phyloP scores from a whole-genome alignment of 108 stramenopile genomes.

The Fistulifera pelliculosa region DNA sequence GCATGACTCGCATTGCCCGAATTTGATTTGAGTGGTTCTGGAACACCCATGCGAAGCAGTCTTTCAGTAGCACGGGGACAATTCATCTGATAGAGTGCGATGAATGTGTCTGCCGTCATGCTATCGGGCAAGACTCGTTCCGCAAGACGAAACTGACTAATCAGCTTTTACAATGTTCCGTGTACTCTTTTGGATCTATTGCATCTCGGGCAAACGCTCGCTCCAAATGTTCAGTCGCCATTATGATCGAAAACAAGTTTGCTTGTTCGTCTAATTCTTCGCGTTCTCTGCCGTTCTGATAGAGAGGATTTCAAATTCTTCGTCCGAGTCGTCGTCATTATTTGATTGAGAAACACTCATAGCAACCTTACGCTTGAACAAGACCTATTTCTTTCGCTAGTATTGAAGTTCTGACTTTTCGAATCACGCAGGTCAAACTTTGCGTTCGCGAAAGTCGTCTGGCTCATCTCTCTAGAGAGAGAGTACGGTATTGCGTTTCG shows the following conservation, averaged over 20 bases:
- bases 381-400: no score
- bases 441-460: no score
- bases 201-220: conserved; percentile 92
- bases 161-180: conserved; percentile 85
- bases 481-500: no score
- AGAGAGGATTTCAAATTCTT: conserved; percentile 39
- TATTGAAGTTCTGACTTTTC: no score
- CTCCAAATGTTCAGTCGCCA: conserved; percentile 94
- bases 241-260: conserved; percentile 92
- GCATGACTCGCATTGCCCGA: conserved; percentile 45
- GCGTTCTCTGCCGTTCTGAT: conserved; percentile 55
- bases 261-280: conserved; percentile 78
- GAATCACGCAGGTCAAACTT: no score
- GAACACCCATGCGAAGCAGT: conserved; percentile 83
- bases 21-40: conserved; percentile 73
- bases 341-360: no score
- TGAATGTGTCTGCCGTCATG: conserved; percentile 64
- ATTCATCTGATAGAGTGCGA: conserved; percentile 90
- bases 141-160: conserved; percentile 92
- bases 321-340: not conserved
- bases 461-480: no score
- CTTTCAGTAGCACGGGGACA: conserved; percentile 91
- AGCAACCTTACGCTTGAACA: no score
- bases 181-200: conserved; percentile 76
- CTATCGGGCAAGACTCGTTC: conserved; percentile 64